Evolutionary conservation across 2,329 filamentous ascomycete genomes (phyloP), one percentile per base, ranked within the genome.

Genomic region (Diaporthe sp.): DNA sequence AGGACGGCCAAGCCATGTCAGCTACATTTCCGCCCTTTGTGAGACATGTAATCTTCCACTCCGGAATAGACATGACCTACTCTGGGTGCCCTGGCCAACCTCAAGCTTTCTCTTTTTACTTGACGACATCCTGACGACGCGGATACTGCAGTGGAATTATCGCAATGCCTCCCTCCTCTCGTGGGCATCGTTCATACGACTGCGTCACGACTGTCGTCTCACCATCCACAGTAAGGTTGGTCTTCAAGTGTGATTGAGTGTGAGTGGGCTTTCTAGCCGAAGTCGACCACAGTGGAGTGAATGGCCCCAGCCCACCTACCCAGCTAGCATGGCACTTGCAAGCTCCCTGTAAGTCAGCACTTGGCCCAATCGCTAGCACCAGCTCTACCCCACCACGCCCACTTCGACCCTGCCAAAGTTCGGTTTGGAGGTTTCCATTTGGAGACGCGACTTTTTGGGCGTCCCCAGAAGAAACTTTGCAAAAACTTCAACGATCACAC

Each of bases 21-120:
- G 31, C 17, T 9, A 68, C 12, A 31, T 51, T 57, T 25, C 25
- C n/a, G 6, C 42, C 4, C 31, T 44, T 9, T 34, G n/a, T n/a
- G 61, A 49, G 71, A 75, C 78, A 79, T 67, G 61, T n/a, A 49
- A 31, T 31, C 13, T 61, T 49, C 28, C 25, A 61, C 42, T 34
- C 19, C 15, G 42, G 58, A 39, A 28, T 10, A 39, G 51, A n/a
- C 7, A 39, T 44, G 19, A 81, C 85, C 78, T 78, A 87, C 86
- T 80, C 75, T 82, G 80, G 51, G 80, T 77, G 31, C 80, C 79
- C 72, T 81, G 79, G 70, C 80, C 77, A 13, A 79, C 77, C 76
- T 86, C 81, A 12, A 89, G 76, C 79, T 87, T 89, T 67, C 87
- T 83, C 78, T 79, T 83, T 70, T 82, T 83, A 68, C 77, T 78